Conservation (phyloP, 805 yeast genomes). For the Metschnikowia santaceciliae region DNA sequence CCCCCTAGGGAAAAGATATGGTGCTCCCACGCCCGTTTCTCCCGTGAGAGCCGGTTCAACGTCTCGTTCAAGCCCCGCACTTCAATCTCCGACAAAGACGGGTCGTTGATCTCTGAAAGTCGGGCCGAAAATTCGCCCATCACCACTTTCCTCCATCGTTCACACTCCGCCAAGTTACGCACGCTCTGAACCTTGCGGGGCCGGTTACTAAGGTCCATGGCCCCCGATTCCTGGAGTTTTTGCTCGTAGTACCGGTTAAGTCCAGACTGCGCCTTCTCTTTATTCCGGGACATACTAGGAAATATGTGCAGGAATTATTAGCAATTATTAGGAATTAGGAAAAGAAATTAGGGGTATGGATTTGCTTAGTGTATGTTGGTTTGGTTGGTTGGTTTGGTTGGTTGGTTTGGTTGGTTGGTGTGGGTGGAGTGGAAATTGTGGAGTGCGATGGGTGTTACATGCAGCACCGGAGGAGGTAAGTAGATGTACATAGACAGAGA, state of each 20-base stretch:
- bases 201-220: conserved; percentile 50
- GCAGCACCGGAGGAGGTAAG: no score
- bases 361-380: no score
- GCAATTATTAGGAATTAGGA: background rate
- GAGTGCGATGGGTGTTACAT: no score
- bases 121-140: conserved; percentile 59
- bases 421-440: no score
- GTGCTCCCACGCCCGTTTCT: conserved; percentile 74
- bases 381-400: no score
- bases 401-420: no score
- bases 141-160: conserved; percentile 62
- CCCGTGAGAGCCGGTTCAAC: conserved; percentile 61
- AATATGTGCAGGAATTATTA: background rate
- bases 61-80: conserved; percentile 73
- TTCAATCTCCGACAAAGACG: conserved; percentile 49
- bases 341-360: no score
- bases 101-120: conserved; percentile 62
- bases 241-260: conserved; percentile 62
- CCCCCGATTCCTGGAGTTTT: conserved; percentile 56
- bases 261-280: conserved; percentile 71
- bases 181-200: conserved; percentile 59
- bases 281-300: conserved; percentile 54
- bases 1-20: conserved; percentile 72
- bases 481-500: no score
- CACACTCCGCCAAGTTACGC: conserved; percentile 57